Base-by-base conservation (phyloP, 2,329 filamentous ascomycete genomes). In the Dothidotthia symphoricarpi region DNA sequence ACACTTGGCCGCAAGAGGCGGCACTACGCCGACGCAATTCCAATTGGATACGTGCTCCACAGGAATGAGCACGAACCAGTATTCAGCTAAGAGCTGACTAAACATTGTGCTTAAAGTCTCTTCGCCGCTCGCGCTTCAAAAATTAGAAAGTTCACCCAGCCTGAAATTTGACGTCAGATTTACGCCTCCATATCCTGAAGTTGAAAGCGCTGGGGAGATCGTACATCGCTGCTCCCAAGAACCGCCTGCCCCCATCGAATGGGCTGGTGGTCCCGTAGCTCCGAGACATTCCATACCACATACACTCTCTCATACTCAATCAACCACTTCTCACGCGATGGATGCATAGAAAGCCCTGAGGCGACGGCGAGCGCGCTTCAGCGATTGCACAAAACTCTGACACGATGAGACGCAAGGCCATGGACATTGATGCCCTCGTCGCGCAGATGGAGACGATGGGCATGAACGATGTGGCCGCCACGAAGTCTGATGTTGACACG, bases 151-250 rank as follows among this genome's bases (percentile, higher is more conserved):
- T 6, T 22, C 19, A 22, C 19, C 19, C 19, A 9, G 19, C 9
- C 9, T 22, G 5, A 9, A 78, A 80, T 80, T 81, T 81, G 78
- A 77, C 77, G 69, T 65, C 62, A 73, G 72, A 63, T 66, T 72
- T 66, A 57, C 62, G 44, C 36, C 59, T 58, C 43, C 47, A 71
- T 76, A 71, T 71, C 73, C 71, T 66, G 64, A 74, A 72, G 80
- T 80, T 83, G 80, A 69, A 46, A 64, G 64, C 70, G 60, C 68
- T 71, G 72, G 73, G 71, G 66, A 77, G 74, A 76, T 50, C 39
- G 60, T 69, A 61, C 51, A 40, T 63, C 59, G 51, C 57, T 56
- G 59, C 56, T 61, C 56, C 61, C 56, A 65, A 67, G 61, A 64
- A 63, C 62, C 55, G n/a, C 45, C 53, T 53, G 43, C 53, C 51